Evolutionary conservation across 768 basidiomycete genomes (phyloP).

Genomic region (Leccinum rimulosum): DNA sequence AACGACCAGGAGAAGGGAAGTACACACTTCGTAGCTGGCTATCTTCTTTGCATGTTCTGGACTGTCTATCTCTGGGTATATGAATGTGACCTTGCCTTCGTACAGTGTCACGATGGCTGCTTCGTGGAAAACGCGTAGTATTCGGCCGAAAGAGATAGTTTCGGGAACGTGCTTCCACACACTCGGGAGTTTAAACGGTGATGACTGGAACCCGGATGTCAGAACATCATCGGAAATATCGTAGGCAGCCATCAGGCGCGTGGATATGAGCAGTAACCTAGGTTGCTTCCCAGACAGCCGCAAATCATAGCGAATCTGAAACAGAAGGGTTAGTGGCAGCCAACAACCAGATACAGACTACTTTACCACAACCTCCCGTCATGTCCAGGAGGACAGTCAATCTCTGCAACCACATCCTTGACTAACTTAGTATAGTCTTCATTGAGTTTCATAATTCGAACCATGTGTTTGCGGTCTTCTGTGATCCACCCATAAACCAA

Average conservation of each 20-base stretch:
- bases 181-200: constrained; percentile 7
- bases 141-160: constrained; percentile 25
- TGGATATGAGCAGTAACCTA: constrained; percentile 23
- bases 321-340: not conserved
- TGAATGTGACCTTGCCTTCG: constrained; percentile 24
- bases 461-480: constrained; percentile 26
- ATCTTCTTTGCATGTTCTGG: constrained; percentile 14
- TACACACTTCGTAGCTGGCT: constrained; percentile 21
- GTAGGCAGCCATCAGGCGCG: constrained; percentile 30
- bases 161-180: constrained; percentile 24
- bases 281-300: constrained; percentile 27
- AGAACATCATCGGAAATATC: constrained; percentile 23
- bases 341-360: not conserved
- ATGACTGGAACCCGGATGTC: constrained; percentile 8
- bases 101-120: constrained; percentile 26
- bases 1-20: not conserved
- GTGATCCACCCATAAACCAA: constrained; percentile 32
- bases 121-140: constrained; percentile 28
- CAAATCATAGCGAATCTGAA: constrained; percentile 30
- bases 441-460: constrained; percentile 31
- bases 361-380: constrained; percentile 26
- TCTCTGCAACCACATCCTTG: constrained; percentile 24
- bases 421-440: constrained; percentile 21
- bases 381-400: constrained; percentile 29
- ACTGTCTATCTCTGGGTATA: constrained; percentile 26